phyloP scores from a whole-genome alignment of 1,284 basidiomycete species.

The Marasmius sp. region DNA sequence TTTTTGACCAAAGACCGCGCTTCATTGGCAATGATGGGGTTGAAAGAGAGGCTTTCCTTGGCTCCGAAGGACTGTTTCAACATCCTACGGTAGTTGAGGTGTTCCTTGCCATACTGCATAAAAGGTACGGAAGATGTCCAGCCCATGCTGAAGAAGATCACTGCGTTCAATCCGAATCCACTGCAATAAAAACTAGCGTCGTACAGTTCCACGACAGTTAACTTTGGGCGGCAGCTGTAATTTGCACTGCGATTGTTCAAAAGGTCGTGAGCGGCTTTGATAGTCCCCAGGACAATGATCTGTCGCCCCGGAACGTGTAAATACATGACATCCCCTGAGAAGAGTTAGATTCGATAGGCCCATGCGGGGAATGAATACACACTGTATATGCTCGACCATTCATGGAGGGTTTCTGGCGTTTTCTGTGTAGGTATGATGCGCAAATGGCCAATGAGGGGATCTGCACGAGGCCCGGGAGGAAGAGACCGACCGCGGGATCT shows the following conservation, averaged over 20 bases:
- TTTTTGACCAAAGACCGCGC: constrained; percentile 16
- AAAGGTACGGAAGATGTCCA: background rate
- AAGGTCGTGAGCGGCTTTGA: constrained; percentile 29
- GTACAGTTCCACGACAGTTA: constrained; percentile 19
- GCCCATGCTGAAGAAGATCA: background rate
- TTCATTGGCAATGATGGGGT: constrained; percentile 11
- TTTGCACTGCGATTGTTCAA: constrained; percentile 30
- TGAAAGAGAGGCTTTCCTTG: constrained; percentile 14
- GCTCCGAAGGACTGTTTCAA: constrained; percentile 16
- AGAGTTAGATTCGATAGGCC: constrained; percentile 6
- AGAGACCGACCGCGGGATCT: no score
- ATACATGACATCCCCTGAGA: background rate
- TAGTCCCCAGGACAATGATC: constrained; percentile 31
- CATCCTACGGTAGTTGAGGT: constrained; percentile 19
- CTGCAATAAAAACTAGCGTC: background rate
- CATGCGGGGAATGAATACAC: background rate
- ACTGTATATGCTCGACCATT: constrained; percentile 19
- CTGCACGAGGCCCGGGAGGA: constrained; percentile 20
- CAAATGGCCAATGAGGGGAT: constrained; percentile 24
- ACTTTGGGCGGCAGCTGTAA: constrained; percentile 32
- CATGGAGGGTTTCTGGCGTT: constrained; percentile 15
- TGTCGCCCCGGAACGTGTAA: background rate
- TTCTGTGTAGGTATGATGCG: constrained; percentile 15
- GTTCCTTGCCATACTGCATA: constrained; percentile 7
- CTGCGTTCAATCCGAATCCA: constrained; percentile 11